These are phyloP conservation scores for Geranium incanum DNA, from an alignment of 441 rosid species.

Conservation along the genomic window DNA sequence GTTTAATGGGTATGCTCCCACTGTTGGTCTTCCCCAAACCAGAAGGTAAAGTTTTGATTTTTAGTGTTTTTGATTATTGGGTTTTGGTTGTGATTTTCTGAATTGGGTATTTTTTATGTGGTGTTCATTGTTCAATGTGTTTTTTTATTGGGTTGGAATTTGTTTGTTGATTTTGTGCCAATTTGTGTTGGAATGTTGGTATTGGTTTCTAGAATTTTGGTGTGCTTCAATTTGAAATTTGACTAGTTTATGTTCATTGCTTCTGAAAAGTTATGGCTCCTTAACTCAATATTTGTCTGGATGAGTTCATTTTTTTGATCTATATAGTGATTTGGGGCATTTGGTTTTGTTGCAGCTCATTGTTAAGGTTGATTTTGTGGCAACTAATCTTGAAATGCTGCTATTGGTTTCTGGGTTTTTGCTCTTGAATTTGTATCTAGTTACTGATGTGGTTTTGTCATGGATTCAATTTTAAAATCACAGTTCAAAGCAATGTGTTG, in stretches of 20 bases:
- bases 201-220: conserved; percentile 1
- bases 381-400: not conserved
- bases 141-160: not conserved
- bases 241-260: not conserved
- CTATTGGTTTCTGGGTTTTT: not conserved
- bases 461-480: too few species aligned
- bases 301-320: not conserved
- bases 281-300: not conserved
- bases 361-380: not conserved
- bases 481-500: too few species aligned
- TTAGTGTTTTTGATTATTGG: not conserved
- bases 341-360: not conserved
- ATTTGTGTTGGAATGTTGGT: not conserved
- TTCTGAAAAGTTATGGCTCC: too few species aligned
- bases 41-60: conserved; percentile 45
- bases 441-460: not conserved
- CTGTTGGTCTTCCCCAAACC: conserved; percentile 77
- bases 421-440: not conserved
- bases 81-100: not conserved
- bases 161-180: not conserved
- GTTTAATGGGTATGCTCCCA: conserved; percentile 87
- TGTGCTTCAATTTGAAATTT: not conserved
- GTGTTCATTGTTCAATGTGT: not conserved
- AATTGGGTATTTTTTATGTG: not conserved
- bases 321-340: not conserved